Percentiles rank a stretch among this genome's conserved stretches.
Evolutionary conservation across 768 basidiomycete species (phyloP).

Genomic region (Flagelloscypha sp.): DNA sequence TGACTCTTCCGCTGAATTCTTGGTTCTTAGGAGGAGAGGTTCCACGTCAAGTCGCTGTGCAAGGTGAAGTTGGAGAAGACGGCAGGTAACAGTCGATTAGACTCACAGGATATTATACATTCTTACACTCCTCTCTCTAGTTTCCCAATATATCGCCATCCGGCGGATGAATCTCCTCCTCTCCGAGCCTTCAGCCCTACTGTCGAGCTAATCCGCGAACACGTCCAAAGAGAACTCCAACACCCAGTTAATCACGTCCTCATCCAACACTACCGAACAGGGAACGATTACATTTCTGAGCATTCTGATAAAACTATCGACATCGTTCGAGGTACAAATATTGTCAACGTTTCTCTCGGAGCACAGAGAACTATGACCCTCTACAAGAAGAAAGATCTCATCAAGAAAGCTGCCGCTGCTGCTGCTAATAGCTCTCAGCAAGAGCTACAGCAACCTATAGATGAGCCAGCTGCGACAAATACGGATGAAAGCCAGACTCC

Average conservation of each 20-base stretch:
- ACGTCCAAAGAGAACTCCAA: slow-evolving; percentile 47
- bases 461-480: too few relatives aligned
- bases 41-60: slow-evolving; percentile 54
- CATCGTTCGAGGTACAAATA: slow-evolving; percentile 61
- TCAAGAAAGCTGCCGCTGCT: slow-evolving; percentile 10
- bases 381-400: slow-evolving; percentile 50
- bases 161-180: slow-evolving; percentile 69
- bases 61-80: slow-evolving; percentile 44
- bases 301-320: slow-evolving; percentile 87
- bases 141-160: slow-evolving; percentile 76
- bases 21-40: slow-evolving; percentile 59
- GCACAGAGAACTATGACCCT: slow-evolving; percentile 73
- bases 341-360: slow-evolving; percentile 77
- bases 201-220: slow-evolving; percentile 53
- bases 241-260: slow-evolving; percentile 80
- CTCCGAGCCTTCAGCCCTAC: slow-evolving; percentile 61
- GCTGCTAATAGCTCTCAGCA: too few relatives aligned
- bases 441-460: too few relatives aligned
- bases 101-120: too few relatives aligned
- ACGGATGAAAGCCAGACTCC: too few relatives aligned
- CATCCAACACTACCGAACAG: slow-evolving; percentile 73
- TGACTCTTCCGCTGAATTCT: background rate
- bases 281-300: slow-evolving; percentile 77
- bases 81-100: slow-evolving; percentile 35
- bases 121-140: slow-evolving; percentile 26